Percentiles rank a stretch among this genome's conserved stretches.
These are phyloP conservation scores for Tardiomyces digboiensis DNA, from an alignment of 1,139 yeast genomes.

Conservation along the genomic window DNA sequence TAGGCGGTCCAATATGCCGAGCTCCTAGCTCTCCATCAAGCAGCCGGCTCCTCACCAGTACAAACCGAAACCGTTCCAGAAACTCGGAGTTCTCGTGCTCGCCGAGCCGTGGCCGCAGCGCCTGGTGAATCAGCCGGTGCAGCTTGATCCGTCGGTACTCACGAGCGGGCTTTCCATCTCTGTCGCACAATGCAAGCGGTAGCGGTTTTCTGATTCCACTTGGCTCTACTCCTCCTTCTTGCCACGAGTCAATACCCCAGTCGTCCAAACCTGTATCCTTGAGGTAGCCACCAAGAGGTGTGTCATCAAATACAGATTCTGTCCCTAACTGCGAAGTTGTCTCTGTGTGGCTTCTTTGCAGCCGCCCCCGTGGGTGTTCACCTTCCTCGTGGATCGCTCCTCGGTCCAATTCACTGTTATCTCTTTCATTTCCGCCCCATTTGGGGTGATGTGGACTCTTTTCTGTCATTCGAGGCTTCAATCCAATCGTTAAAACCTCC, in stretches of 20 bases:
- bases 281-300: constrained; percentile 24
- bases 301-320: constrained; percentile 19
- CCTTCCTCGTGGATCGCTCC: too few species aligned
- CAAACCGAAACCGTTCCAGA: constrained; percentile 36
- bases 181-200: not conserved
- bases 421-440: too few species aligned
- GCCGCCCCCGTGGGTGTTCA: too few species aligned
- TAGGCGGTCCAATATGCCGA: constrained; percentile 7
- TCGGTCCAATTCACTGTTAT: too few species aligned
- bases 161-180: not conserved
- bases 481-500: too few species aligned
- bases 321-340: too few species aligned
- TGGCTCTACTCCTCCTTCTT: not conserved
- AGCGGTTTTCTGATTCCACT: not conserved
- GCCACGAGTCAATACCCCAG: constrained; percentile 20
- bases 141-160: constrained; percentile 16
- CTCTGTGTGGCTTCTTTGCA: too few species aligned
- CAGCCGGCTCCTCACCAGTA: constrained; percentile 34
- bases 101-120: constrained; percentile 19
- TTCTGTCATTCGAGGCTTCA: too few species aligned
- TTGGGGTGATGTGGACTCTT: too few species aligned
- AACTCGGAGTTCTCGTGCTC: constrained; percentile 26
- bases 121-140: constrained; percentile 15
- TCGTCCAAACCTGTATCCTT: constrained; percentile 20
- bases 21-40: constrained; percentile 25